Base-by-base conservation (phyloP, 805 yeast species). In the Candida verbasci region DNA sequence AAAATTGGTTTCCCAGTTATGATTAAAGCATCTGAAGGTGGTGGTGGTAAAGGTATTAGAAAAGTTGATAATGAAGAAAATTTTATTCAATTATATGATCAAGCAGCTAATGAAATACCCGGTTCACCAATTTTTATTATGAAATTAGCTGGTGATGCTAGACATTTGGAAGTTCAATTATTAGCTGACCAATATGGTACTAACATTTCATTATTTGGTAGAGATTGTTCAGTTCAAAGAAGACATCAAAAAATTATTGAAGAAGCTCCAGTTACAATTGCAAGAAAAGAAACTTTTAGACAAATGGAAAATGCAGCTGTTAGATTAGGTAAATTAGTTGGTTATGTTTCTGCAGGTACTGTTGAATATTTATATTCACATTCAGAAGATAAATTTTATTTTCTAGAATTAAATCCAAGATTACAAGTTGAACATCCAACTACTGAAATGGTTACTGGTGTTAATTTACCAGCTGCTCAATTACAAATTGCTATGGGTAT, bases 1-100 rank as follows among this genome's bases (percentile, higher is more conserved):
- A 60, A 74, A 53, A 89, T 93, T 53, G 98, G 98, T 1, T 88
- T 93, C 71, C 99, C 99, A 22, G 95, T 93, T 37, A 93, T 93
- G 99, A 81, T 93, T 58, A 93, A 93, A 66, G 98, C 98, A 34
- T 88, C 97, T 41, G 99, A 93, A 79, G 99, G 99, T 73, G 99
- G 99, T 66, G 99, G 99, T 70, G 99, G 99, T 73, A 93, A 93
- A 69, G 99, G 99, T 77, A 93, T 93, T 62, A 83, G 99, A 72
- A 88, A 88, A 66, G 97, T 88, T 46, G 95, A 86, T 39, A 59
- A 72, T 45, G 96, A 84, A 61, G 80, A 78, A 45, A 85, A 88
- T 52, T 93, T 93, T 48, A 54, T 72, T 28, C 45, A 86, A 18
- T 65, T 85, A 45, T 93, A 91, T 60, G 80, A 81, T 49, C 99